Base-by-base conservation (phyloP, 106 monocot genomes). In the Xerophyta viscosa region DNA sequence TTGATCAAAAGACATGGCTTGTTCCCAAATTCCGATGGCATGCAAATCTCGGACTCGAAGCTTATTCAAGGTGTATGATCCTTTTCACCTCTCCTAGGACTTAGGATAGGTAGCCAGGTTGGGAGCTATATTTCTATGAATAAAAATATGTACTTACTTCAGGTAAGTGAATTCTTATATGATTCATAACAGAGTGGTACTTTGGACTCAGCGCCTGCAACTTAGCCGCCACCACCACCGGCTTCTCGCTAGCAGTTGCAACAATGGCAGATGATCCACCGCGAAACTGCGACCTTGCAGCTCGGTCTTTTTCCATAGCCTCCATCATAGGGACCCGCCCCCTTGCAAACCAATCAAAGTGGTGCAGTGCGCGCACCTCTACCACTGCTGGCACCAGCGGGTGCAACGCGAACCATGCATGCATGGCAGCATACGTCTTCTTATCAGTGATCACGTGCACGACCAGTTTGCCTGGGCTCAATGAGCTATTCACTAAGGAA, bases 361-460 rank as follows among this genome's bases (percentile, higher is more conserved):
- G 88, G 63, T 88, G 78, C 8, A 88, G 33, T 19, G 45, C 82
- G 46, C 75, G 74, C 25, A 88, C 82, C 72, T 88, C 88, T 11
- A 88, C 63, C 18, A 88, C 82, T 17, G 81, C 86, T 20, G 81
- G 78, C 6, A 24, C 69, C 33, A 78, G 56, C 19, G 75, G 63
- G 59, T 88, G 88, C 43, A 88, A 65, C 15, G 88, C 56, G 62
- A 88, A 88, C 88, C 88, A 88, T 0, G 88, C 88, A 26, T 88
- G 88, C 82, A 88, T 88, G 24, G 82, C 62, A 8, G 88, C 62
- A 66, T 72, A 73, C 20, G 74, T 82, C 60, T 88, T 82, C 10
- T 75, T 64, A 39, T 88, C 88, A 5, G 88, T 88, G 63, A 88
- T 70, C 9, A 88, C 63, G 50, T 88, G 88, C 37, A 88, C 44